A percentile compares a stretch with the other conserved stretches of the same genome.
Conservation (phyloP, 768 basidiomycete genomes). For the Suillus paluster region DNA sequence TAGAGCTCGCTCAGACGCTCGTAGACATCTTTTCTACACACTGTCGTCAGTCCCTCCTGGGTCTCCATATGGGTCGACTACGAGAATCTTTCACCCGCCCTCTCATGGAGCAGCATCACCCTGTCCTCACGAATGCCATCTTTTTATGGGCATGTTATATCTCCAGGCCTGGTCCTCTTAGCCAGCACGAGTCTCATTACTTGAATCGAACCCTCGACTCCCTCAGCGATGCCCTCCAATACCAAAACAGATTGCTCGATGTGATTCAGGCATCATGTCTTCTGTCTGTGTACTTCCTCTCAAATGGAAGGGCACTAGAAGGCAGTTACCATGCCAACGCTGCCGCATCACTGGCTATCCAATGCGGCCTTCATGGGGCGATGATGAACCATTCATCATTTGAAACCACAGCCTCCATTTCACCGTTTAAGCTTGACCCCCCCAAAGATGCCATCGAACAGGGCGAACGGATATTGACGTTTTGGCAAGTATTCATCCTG, state of each 20-base stretch:
- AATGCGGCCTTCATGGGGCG: slow-evolving; percentile 67
- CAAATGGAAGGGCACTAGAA: slow-evolving; percentile 77
- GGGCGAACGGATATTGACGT: slow-evolving; percentile 73
- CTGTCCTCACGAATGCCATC: slow-evolving; percentile 78
- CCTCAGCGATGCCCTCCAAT: slow-evolving; percentile 65
- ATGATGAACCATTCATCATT: slow-evolving; percentile 34
- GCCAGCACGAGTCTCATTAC: slow-evolving; percentile 75
- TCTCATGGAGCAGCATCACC: slow-evolving; percentile 66
- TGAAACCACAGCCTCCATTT: slow-evolving; percentile 39
- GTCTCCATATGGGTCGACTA: slow-evolving; percentile 68
- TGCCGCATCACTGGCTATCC: slow-evolving; percentile 73
- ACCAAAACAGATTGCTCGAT: slow-evolving; percentile 61
- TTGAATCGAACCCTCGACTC: slow-evolving; percentile 65
- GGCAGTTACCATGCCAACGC: slow-evolving; percentile 79
- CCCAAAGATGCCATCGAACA: slow-evolving; percentile 62
- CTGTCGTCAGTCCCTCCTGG: slow-evolving; percentile 74
- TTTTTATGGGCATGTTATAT: slow-evolving; percentile 86
- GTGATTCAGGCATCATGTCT: slow-evolving; percentile 79
- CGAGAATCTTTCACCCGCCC: slow-evolving; percentile 62
- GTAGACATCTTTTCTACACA: slow-evolving; percentile 78
- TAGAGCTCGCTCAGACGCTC: slow-evolving; percentile 72
- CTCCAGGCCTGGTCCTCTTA: slow-evolving; percentile 70
- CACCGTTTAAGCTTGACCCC: slow-evolving; percentile 55
- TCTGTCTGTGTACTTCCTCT: slow-evolving; percentile 74
- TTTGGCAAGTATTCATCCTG: slow-evolving; percentile 84